Percentiles rank a stretch among this genome's conserved stretches.
Evolutionary conservation across 2,329 filamentous ascomycete species (phyloP).

Genomic region (Penicillium palitans): DNA sequence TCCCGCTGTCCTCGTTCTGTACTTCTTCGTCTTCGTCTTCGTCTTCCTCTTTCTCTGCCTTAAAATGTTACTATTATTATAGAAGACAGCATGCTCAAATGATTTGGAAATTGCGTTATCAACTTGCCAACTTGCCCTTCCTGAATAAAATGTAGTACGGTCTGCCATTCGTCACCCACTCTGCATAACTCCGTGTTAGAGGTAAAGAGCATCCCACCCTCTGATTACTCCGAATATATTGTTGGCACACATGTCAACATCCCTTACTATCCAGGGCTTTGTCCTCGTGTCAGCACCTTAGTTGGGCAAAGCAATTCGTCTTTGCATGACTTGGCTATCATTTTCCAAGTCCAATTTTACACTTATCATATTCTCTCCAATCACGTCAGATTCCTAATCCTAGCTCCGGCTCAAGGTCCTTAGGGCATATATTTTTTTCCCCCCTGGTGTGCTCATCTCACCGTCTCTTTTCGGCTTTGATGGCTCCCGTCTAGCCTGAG

Average conservation of each 20-base stretch:
- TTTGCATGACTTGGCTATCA: neutral
- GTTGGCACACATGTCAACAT: neutral
- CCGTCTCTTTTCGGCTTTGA: constrained; percentile 19
- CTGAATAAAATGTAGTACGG: neutral
- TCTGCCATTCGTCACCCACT: neutral
- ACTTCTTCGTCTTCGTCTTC: neutral
- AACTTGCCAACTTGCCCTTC: neutral
- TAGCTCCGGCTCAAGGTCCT: constrained; percentile 6
- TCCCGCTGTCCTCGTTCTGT: neutral
- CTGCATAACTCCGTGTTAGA: constrained; percentile 7
- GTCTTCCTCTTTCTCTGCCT: neutral
- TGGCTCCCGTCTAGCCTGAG: constrained; percentile 14
- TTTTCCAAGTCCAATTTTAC: neutral
- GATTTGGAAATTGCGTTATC: neutral
- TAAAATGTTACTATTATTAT: neutral
- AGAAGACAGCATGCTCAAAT: neutral
- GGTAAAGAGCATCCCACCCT: constrained; percentile 2
- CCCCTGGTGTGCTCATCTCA: constrained; percentile 12
- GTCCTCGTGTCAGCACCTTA: neutral
- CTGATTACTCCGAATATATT: neutral
- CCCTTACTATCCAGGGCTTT: neutral
- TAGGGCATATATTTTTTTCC: neutral
- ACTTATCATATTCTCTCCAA: constrained; percentile 5
- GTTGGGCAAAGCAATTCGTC: neutral
- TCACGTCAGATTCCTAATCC: neutral